A percentile compares a stretch with the other conserved stretches of the same genome.
These are phyloP conservation scores for Ceratocystis lukuohia DNA, from an alignment of 2,329 filamentous ascomycete species.

Conservation along the genomic window DNA sequence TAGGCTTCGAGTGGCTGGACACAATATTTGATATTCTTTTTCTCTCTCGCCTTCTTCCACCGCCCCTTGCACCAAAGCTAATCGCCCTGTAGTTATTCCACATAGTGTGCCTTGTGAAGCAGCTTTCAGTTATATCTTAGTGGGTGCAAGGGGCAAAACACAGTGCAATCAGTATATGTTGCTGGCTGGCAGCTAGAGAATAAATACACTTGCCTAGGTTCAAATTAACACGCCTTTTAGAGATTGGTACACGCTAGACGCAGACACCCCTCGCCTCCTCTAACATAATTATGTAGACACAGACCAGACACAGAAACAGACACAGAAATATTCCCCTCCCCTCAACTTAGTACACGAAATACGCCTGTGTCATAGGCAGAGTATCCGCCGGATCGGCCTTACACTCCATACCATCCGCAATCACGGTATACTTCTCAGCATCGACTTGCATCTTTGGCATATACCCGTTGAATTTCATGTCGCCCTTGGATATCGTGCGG, in stretches of 20 bases:
- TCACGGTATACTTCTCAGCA: conserved; percentile 76
- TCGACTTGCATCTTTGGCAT: conserved; percentile 86
- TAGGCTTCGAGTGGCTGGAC: too few species aligned
- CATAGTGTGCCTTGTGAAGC: too few species aligned
- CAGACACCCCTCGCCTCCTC: neutral
- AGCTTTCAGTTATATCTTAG: neutral
- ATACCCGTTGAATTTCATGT: conserved; percentile 80
- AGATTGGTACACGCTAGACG: neutral
- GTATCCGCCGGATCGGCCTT: conserved; percentile 55
- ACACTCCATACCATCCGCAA: conserved; percentile 67
- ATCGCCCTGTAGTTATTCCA: too few species aligned
- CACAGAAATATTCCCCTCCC: neutral
- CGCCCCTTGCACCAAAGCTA: too few species aligned
- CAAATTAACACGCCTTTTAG: neutral
- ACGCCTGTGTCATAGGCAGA: conserved; percentile 64
- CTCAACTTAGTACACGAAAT: conserved; percentile 56
- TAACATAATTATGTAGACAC: neutral
- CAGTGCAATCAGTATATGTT: neutral
- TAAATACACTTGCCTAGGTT: neutral
- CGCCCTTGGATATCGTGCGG: conserved; percentile 59
- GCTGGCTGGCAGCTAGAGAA: neutral
- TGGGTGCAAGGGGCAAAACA: neutral
- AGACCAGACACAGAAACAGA: too few species aligned
- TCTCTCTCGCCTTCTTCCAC: too few species aligned
- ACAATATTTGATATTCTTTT: too few species aligned